A percentile compares a stretch with the other conserved stretches of the same genome.
Conservation (phyloP, 2,329 filamentous ascomycete genomes). For the Exutisphaerella laricina region DNA sequence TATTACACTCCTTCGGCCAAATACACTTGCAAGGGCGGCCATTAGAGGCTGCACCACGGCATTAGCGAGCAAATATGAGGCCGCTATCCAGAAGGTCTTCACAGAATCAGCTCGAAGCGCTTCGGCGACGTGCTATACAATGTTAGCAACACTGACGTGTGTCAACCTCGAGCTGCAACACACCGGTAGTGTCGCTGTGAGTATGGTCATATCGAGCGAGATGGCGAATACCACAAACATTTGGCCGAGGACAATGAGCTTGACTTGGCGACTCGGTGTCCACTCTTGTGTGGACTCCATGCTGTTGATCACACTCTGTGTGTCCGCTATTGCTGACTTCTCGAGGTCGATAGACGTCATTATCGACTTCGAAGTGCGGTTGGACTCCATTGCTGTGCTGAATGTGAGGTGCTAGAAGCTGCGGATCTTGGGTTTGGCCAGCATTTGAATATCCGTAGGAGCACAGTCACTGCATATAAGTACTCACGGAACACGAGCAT, state of each 20-base stretch:
- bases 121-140: conserved; percentile 29
- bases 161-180: neutral
- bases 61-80: conserved; percentile 43
- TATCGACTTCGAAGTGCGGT: conserved; percentile 3
- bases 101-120: conserved; percentile 34
- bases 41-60: conserved; percentile 42
- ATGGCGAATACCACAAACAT: conserved; percentile 46
- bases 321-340: conserved; percentile 2
- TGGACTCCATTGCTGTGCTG: conserved; percentile 5
- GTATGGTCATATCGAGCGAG: conserved; percentile 45
- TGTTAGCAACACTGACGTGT: conserved; percentile 11
- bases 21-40: conserved; percentile 42
- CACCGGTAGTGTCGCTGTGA: conserved; percentile 44
- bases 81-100: conserved; percentile 47
- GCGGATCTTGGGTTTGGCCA: too few species aligned
- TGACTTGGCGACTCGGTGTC: conserved; percentile 38
- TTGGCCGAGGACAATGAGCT: conserved; percentile 39
- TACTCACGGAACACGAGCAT: too few species aligned
- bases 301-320: conserved; percentile 1
- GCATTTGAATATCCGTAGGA: too few species aligned
- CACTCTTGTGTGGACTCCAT: conserved; percentile 23
- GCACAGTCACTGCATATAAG: too few species aligned
- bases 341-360: conserved; percentile 6
- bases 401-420: too few species aligned
- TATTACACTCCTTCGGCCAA: conserved; percentile 45